Evolutionary conservation across 768 basidiomycete species (phyloP), one percentile per base, ranked within the genome.

Genomic region (Leccinum obscurum): DNA sequence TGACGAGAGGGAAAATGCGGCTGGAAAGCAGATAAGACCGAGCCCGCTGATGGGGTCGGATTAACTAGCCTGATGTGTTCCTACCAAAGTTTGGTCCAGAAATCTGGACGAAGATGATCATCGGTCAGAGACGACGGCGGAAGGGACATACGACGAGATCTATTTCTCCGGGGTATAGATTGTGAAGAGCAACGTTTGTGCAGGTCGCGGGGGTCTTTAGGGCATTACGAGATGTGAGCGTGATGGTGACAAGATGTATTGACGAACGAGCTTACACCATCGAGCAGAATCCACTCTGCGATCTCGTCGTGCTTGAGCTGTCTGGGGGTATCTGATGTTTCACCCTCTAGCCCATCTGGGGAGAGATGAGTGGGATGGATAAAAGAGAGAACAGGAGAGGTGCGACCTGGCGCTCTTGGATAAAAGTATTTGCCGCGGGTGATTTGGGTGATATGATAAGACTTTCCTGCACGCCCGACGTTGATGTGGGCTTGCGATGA

Each of bases 251-350:
- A 35, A n/a, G 64, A 58, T 32, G 59, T 24, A 10, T 59, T 57
- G 10, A 74, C 82, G 7, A 39, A 24, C 48, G 28, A 41, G 1
- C 66, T 58, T 77, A 93, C 92, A 15, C 91, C 92, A 61, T 93
- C 91, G 6, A 97, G 77, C 26, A 98, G 81, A 58, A 97, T 86
- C 95, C 95, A 98, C 76, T 97, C 93, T 26, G 85, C 84, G 55
- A 88, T 77, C 76, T 95, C 94, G 39, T 85, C 88, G 6, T 87
- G 83, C 68, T 84, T 83, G 54, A 95, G 72, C 6, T 89, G 86
- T 57, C 95, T 79, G 22, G 90, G 78, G 26, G 67, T 68, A 20
- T 76, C 70, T 10, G 88, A 85, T 17, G 76, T 83, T 66, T 95
- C 93, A 1, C 95, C 93, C 37, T 74, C 64, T 14, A 88, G 83